These are phyloP conservation scores for Vachellia collinsii DNA, from an alignment of 306 rosid species.

Conservation along the genomic window DNA sequence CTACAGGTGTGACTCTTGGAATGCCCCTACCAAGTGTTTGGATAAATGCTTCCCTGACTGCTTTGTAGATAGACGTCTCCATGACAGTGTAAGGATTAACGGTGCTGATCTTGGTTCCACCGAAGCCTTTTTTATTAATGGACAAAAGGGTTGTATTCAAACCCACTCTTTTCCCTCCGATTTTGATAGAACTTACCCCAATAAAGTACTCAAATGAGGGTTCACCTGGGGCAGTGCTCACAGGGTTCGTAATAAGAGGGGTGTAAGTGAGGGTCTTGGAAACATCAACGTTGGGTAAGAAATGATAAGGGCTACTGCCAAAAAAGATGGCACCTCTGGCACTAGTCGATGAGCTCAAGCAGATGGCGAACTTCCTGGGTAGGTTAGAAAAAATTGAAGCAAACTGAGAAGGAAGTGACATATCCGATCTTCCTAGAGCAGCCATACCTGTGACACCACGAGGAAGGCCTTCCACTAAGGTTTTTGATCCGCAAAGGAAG, in stretches of 20 bases:
- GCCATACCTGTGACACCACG: constrained; percentile 52
- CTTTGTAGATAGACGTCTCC: constrained; percentile 44
- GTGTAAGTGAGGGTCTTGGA: constrained; percentile 45
- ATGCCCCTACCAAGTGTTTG: neutral
- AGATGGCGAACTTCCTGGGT: constrained; percentile 44
- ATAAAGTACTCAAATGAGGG: constrained; percentile 47
- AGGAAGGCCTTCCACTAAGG: constrained; percentile 36
- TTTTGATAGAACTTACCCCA: constrained; percentile 40
- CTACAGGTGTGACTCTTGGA: constrained; percentile 32
- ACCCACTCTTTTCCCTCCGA: constrained; percentile 30
- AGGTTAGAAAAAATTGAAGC: constrained; percentile 34
- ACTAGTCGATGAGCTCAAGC: constrained; percentile 41
- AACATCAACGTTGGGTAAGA: constrained; percentile 22
- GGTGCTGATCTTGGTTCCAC: constrained; percentile 61
- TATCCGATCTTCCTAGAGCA: constrained; percentile 40
- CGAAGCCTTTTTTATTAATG: constrained; percentile 36
- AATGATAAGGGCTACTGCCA: constrained; percentile 35
- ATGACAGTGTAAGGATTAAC: constrained; percentile 40
- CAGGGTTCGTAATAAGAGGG: constrained; percentile 45
- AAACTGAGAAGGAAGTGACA: constrained; percentile 44
- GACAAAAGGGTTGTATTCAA: constrained; percentile 35
- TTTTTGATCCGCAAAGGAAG: constrained; percentile 36
- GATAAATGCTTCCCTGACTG: constrained; percentile 32
- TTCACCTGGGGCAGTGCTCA: constrained; percentile 33
- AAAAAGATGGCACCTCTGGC: constrained; percentile 41